phyloP scores from a whole-genome alignment of 768 basidiomycete genomes.

The Lentinula sp. region DNA sequence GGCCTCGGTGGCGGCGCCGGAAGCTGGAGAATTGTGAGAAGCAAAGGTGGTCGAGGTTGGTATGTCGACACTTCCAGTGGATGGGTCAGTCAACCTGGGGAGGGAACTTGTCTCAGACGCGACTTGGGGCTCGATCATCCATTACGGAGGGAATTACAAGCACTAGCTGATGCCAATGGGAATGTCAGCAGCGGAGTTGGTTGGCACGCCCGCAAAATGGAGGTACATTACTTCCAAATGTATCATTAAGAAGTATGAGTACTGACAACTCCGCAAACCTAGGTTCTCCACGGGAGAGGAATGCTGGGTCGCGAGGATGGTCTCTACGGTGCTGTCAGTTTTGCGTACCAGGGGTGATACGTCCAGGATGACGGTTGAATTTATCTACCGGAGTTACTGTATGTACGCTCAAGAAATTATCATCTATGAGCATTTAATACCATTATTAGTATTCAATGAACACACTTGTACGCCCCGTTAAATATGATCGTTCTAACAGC shows the following conservation, averaged over 20 bases:
- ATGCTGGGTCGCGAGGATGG: constrained; percentile 92
- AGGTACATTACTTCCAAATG: constrained; percentile 48
- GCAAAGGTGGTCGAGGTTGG: constrained; percentile 94
- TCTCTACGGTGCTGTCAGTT: constrained; percentile 89
- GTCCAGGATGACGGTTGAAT: no score
- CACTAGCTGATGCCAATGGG: constrained; percentile 74
- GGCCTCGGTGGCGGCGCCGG: constrained; percentile 75
- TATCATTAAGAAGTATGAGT: neutral
- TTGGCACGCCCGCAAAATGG: constrained; percentile 97
- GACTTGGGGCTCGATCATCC: constrained; percentile 59
- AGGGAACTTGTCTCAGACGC: constrained; percentile 43
- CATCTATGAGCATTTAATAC: no score
- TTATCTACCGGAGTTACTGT: no score
- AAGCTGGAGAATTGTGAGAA: constrained; percentile 83
- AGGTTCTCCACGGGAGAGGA: constrained; percentile 85
- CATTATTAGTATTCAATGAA: no score
- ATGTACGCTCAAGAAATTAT: no score
- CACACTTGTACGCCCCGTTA: no score
- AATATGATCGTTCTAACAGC: no score
- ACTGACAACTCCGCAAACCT: neutral
- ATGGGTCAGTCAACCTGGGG: constrained; percentile 54
- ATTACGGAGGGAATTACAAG: constrained; percentile 63
- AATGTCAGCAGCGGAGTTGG: constrained; percentile 90
- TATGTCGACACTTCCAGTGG: constrained; percentile 86
- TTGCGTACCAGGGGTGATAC: constrained; percentile 82